Evolutionary conservation across 2,329 filamentous ascomycete species (phyloP).

Genomic region (Cryoendolithus antarcticus): DNA sequence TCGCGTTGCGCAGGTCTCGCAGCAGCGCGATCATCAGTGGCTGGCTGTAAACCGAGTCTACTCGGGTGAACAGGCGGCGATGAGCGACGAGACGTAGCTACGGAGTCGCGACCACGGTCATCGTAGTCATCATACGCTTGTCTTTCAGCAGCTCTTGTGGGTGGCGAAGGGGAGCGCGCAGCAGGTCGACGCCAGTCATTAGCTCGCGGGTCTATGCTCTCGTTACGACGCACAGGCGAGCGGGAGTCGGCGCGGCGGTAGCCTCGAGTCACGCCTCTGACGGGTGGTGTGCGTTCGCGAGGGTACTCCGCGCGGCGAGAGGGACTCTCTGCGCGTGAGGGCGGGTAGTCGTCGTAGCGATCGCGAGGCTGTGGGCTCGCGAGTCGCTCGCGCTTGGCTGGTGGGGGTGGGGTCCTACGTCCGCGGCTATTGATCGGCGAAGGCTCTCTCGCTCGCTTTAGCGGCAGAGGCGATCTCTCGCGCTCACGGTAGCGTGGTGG

Average conservation of each 20-base stretch:
- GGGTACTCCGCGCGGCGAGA: slow-evolving; percentile 31
- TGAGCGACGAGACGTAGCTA: slow-evolving; percentile 46
- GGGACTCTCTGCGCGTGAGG: slow-evolving; percentile 24
- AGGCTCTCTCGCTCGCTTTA: slow-evolving; percentile 33
- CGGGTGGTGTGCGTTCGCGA: slow-evolving; percentile 24
- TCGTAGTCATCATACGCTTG: slow-evolving; percentile 30
- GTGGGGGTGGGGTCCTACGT: slow-evolving; percentile 27
- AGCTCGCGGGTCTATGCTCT: slow-evolving; percentile 36
- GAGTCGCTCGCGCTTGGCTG: slow-evolving; percentile 28
- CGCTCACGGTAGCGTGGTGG: slow-evolving; percentile 30
- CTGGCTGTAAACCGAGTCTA: slow-evolving; percentile 29
- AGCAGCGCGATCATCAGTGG: slow-evolving; percentile 18
- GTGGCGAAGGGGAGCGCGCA: slow-evolving; percentile 41
- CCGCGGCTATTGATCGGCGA: slow-evolving; percentile 36
- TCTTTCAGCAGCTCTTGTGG: slow-evolving; percentile 27
- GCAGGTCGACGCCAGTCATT: slow-evolving; percentile 33
- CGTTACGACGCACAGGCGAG: slow-evolving; percentile 40
- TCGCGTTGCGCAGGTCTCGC: slow-evolving; percentile 13
- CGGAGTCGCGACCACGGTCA: slow-evolving; percentile 42
- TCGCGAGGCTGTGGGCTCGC: slow-evolving; percentile 27
- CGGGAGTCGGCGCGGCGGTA: slow-evolving; percentile 37
- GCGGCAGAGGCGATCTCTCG: slow-evolving; percentile 26
- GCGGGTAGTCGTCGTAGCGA: slow-evolving; percentile 35
- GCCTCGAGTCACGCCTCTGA: slow-evolving; percentile 20
- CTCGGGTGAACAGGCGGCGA: slow-evolving; percentile 48